phyloP scores from a whole-genome alignment of 345 rosid genomes.

The Adansonia digitata region DNA sequence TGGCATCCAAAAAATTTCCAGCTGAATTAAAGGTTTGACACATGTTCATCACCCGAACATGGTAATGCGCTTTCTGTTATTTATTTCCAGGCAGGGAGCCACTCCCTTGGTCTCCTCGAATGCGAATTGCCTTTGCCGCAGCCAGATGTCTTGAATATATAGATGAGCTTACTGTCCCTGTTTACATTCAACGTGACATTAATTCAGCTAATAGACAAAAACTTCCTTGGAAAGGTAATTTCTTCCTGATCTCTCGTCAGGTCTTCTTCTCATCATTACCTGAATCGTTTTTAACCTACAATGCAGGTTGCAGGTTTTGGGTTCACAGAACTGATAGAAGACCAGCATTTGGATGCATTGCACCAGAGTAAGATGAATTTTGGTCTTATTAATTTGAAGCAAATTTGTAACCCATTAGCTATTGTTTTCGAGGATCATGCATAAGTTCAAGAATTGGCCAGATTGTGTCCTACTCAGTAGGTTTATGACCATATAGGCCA shows the following conservation, averaged over 20 bases:
- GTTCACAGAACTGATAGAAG: conserved; percentile 78
- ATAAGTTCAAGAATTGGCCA: no score
- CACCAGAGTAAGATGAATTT: conserved; percentile 76
- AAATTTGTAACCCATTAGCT: background rate
- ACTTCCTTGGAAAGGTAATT: conserved; percentile 74
- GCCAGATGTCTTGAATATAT: conserved; percentile 98
- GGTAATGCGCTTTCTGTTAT: conserved; percentile 43
- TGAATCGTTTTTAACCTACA: background rate
- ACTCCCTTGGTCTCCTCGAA: conserved; percentile 72
- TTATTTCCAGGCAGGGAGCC: conserved; percentile 62
- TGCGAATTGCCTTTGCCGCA: conserved; percentile 93
- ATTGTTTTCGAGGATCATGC: background rate
- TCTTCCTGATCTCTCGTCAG: background rate
- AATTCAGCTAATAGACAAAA: conserved; percentile 92
- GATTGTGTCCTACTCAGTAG: no score
- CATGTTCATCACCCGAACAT: conserved; percentile 93
- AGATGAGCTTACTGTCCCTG: conserved; percentile 96
- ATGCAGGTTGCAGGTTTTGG: conserved; percentile 96
- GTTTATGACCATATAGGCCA: background rate
- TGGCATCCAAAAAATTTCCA: conserved; percentile 82
- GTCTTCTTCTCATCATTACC: background rate
- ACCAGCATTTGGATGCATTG: conserved; percentile 98
- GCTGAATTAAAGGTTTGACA: conserved; percentile 90
- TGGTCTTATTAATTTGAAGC: background rate
- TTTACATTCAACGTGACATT: conserved; percentile 91